Conservation (phyloP, 495 filamentous ascomycete genomes). For the Poronia punctata region DNA sequence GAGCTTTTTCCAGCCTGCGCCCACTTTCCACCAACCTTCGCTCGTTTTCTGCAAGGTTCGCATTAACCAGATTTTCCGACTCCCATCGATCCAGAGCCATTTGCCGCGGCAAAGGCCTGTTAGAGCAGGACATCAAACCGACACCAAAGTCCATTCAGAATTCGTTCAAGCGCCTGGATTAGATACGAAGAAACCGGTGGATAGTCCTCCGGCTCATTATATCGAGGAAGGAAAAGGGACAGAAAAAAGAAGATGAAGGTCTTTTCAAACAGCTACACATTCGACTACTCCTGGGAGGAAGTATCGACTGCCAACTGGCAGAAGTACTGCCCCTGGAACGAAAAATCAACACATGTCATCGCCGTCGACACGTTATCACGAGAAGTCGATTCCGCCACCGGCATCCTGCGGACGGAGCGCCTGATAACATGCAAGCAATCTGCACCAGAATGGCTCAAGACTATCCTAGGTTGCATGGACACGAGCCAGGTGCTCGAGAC, state of each 20-base stretch:
- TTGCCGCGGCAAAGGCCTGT: too few species aligned
- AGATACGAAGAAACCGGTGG: not conserved
- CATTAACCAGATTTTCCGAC: too few species aligned
- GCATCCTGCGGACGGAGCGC: slow-evolving; percentile 91
- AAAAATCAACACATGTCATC: slow-evolving; percentile 87
- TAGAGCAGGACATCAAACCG: slow-evolving; percentile 4
- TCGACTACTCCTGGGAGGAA: slow-evolving; percentile 97
- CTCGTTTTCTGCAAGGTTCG: too few species aligned
- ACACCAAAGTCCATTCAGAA: slow-evolving; percentile 4
- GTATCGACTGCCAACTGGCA: slow-evolving; percentile 99
- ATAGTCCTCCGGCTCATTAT: not conserved
- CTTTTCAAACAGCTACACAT: slow-evolving; percentile 79
- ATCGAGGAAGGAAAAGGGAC: not conserved
- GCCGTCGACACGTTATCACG: slow-evolving; percentile 89
- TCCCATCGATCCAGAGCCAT: too few species aligned
- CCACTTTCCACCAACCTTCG: not conserved
- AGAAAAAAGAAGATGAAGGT: slow-evolving; percentile 69
- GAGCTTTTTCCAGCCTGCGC: not conserved
- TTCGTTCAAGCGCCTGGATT: slow-evolving; percentile 3
- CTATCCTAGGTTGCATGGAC: slow-evolving; percentile 61
- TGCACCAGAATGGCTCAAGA: slow-evolving; percentile 77
- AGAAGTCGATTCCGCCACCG: slow-evolving; percentile 68
- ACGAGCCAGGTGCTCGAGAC: slow-evolving; percentile 88
- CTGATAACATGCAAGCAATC: slow-evolving; percentile 92
- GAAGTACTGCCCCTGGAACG: slow-evolving; percentile 98